Conservation (phyloP, 2,329 filamentous ascomycete genomes). For the Fusarium ambrosium region DNA sequence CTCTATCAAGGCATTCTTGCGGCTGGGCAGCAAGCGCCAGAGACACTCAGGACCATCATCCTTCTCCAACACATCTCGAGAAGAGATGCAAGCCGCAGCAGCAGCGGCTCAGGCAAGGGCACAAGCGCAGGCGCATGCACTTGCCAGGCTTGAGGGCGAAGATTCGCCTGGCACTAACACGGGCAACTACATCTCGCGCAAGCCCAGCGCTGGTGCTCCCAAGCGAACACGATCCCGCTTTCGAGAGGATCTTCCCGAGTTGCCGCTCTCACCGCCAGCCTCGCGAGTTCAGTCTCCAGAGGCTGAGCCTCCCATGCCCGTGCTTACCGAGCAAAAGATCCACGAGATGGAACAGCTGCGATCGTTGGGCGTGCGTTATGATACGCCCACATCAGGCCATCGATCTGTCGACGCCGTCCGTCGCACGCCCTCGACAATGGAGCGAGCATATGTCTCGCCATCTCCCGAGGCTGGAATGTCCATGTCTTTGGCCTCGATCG, state of each 20-base stretch:
- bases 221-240: conserved; percentile 92
- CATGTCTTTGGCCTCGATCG: conserved; percentile 91
- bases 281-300: conserved; percentile 86
- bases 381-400: conserved; percentile 61
- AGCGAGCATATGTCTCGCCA: conserved; percentile 44
- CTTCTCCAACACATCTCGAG: conserved; percentile 92
- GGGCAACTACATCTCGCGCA: conserved; percentile 49
- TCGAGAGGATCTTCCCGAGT: conserved; percentile 89
- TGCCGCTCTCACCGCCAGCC: conserved; percentile 86
- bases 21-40: conserved; percentile 73
- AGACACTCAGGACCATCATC: conserved; percentile 74
- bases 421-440: conserved; percentile 39
- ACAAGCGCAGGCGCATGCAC: conserved; percentile 51
- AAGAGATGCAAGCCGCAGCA: conserved; percentile 75
- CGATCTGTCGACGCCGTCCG: conserved; percentile 52
- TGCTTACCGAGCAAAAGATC: conserved; percentile 47
- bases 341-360: conserved; percentile 44
- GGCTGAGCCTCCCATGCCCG: conserved; percentile 61
- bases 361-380: conserved; percentile 54
- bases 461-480: conserved; percentile 77
- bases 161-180: conserved; percentile 39
- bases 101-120: conserved; percentile 47
- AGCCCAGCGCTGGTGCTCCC: conserved; percentile 64
- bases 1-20: conserved; percentile 82
- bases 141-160: conserved; percentile 53